Conservation (phyloP, 1,284 basidiomycete genomes). For the Flammula alnicola region DNA sequence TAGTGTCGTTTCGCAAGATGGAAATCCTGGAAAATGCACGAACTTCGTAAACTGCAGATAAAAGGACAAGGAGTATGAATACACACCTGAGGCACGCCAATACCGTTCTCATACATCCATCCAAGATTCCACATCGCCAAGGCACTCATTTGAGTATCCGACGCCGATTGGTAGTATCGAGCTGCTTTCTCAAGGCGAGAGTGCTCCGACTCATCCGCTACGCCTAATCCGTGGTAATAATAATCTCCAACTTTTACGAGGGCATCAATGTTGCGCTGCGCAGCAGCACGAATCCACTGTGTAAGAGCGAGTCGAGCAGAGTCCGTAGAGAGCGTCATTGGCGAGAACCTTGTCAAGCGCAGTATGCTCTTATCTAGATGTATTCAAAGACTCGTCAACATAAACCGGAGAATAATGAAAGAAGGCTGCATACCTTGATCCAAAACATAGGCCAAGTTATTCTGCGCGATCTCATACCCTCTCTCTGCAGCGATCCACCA, state of each 20-base stretch:
- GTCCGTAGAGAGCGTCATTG: slow-evolving; percentile 71
- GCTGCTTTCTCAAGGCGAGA: slow-evolving; percentile 86
- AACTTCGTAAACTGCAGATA: not conserved
- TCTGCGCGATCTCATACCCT: slow-evolving; percentile 93
- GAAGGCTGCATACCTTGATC: slow-evolving; percentile 72
- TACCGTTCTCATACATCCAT: slow-evolving; percentile 98
- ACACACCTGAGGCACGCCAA: slow-evolving; percentile 83
- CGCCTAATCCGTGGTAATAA: slow-evolving; percentile 88
- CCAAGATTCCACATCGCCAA: slow-evolving; percentile 98
- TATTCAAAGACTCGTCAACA: too few species aligned
- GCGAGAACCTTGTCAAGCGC: slow-evolving; percentile 70
- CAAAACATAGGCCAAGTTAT: slow-evolving; percentile 92
- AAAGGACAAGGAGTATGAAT: not conserved
- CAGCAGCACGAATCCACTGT: slow-evolving; percentile 94
- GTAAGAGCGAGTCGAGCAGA: slow-evolving; percentile 84
- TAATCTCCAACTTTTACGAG: slow-evolving; percentile 97
- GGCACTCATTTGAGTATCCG: slow-evolving; percentile 88
- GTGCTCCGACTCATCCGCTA: slow-evolving; percentile 61
- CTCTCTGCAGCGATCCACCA: slow-evolving; percentile 96
- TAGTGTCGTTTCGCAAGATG: slow-evolving; percentile 97
- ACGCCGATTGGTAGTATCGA: slow-evolving; percentile 91
- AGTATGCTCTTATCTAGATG: slow-evolving; percentile 83
- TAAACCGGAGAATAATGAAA: not conserved
- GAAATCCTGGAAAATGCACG: slow-evolving; percentile 71
- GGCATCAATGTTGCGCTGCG: slow-evolving; percentile 93